Base-by-base conservation (phyloP, 225 moss, liverwort and hornwort genomes). In the Marchantia polymorpha region DNA sequence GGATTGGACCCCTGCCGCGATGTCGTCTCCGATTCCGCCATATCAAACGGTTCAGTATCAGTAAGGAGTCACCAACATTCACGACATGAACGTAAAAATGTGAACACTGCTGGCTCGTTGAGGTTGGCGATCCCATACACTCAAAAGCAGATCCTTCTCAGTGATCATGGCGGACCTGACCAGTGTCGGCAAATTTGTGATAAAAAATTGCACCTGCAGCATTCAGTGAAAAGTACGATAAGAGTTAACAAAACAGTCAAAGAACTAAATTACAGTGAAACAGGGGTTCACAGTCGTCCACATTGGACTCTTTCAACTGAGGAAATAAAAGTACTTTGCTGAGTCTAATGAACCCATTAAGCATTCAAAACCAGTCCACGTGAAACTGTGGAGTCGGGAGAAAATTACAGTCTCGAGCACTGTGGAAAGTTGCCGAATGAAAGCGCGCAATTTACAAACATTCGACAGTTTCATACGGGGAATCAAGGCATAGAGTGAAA, bases 1-100 rank as follows among this genome's bases (percentile, higher is more conserved):
- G 77, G 80, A 61, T 83, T 85, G 10, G 69, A 69, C 56, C 76
- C 78, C 10, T 55, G 25, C 3, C 22, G 81, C 66, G 69, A 30
- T 77, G 75, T 30, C 78, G 74, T 79, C 52, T 51, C 65, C 7
- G 80, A 51, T 74, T 72, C 80, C 53, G 77, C 77, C 86, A 85
- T 82, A 7, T 61, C 51, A 50, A 52, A 29, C n/a, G 48, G 17
- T 0, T 4, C 16, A 20, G 46, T 52, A 31, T 76, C 25, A 10
- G 23, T 3, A 13, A 77, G 16, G 11, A 55, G 30, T 22, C 46
- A 10, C 73, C 55, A 48, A 47, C 51, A 51, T 67, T 83, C 83
- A 77, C 52, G 31, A 31, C 14, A 26, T 54, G 6, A n/a, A 7
- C n/a, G 77, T 17, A n/a, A 14, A 25, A 49, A 69, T 14, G 27